Evolutionary conservation across 2,329 filamentous ascomycete genomes (phyloP).

Genomic region (Sclerotinia nivalis): DNA sequence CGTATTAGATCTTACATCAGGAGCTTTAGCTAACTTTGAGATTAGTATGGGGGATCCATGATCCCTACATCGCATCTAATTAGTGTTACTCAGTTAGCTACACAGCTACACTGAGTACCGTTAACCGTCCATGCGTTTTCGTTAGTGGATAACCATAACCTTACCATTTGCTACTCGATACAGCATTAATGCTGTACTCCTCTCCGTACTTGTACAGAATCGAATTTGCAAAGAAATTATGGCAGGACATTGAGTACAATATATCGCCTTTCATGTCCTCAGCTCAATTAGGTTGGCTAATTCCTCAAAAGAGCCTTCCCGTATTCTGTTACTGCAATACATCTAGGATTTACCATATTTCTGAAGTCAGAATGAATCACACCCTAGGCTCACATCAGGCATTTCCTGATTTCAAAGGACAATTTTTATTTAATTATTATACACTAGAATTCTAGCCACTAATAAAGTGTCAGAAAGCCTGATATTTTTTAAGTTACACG

Average conservation of each 20-base stretch:
- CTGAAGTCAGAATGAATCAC: neutral
- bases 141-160: conserved; percentile 12
- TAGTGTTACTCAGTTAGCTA: neutral
- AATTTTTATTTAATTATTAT: neutral
- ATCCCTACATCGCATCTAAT: conserved; percentile 13
- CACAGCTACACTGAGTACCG: no score
- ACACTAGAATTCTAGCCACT: neutral
- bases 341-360: neutral
- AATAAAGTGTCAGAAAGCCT: neutral
- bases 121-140: conserved; percentile 1
- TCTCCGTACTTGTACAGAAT: neutral
- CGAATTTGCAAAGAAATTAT: neutral
- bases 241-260: neutral
- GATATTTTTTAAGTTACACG: conserved; percentile 5
- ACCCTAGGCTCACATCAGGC: neutral
- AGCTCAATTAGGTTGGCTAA: neutral
- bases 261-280: neutral
- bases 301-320: neutral
- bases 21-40: neutral
- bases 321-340: neutral
- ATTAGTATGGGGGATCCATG: neutral
- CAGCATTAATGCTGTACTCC: neutral
- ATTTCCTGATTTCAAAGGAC: neutral
- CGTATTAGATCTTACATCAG: no score
- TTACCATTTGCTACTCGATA: neutral